These are phyloP conservation scores for Picea sitchensis DNA, from an alignment of 75 land plant species.

Conservation along the genomic window DNA sequence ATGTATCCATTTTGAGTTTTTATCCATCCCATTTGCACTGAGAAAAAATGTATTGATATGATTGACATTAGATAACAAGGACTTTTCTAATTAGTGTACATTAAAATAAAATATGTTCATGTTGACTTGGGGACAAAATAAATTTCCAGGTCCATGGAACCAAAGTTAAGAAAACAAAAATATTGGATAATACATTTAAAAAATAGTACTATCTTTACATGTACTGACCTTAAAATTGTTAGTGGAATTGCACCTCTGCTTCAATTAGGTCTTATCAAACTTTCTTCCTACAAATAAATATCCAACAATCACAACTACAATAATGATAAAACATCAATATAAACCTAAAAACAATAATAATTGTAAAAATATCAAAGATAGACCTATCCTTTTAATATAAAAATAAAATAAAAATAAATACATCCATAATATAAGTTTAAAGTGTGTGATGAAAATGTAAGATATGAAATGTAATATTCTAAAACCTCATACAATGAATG, in stretches of 20 bases:
- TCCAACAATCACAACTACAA: constrained; percentile 96
- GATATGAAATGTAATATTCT: not conserved
- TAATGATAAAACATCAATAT: not conserved
- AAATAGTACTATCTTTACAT: not conserved
- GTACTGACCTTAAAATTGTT: constrained; percentile 57
- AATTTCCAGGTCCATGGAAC: not conserved
- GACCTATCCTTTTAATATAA: not conserved
- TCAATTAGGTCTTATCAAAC: constrained; percentile 96
- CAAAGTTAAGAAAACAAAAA: not conserved
- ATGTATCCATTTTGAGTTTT: too few relatives aligned
- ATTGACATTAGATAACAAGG: not conserved
- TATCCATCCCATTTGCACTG: not conserved
- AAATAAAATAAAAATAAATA: not conserved
- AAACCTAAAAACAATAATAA: not conserved
- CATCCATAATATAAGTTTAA: not conserved
- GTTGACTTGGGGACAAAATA: not conserved
- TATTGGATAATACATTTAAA: not conserved
- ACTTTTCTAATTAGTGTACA: not conserved
- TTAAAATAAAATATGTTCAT: not conserved
- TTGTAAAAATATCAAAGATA: not conserved
- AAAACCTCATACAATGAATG: constrained; percentile 91
- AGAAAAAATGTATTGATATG: not conserved
- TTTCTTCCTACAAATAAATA: constrained; percentile 95
- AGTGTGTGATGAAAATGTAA: not conserved
- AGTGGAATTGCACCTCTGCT: constrained; percentile 80